Percentiles rank a stretch among this genome's conserved stretches.
These are phyloP conservation scores for Lactarius akahatsu DNA, from an alignment of 768 basidiomycete genomes.

Conservation along the genomic window DNA sequence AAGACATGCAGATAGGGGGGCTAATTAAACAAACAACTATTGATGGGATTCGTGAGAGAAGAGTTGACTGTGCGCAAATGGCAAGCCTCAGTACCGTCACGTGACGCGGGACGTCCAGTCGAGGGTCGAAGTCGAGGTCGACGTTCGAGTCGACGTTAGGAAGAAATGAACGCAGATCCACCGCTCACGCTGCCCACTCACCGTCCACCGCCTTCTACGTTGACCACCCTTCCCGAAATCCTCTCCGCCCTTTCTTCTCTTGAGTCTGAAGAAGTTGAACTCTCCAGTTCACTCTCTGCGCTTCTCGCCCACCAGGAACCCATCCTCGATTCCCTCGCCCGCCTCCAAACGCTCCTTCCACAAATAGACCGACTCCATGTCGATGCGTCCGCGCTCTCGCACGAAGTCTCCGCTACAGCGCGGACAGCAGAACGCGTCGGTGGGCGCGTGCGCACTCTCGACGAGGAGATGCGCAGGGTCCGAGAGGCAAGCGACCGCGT, in stretches of 20 bases:
- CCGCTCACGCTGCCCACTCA: constrained; percentile 6
- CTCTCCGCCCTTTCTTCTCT: constrained; percentile 71
- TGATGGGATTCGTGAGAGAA: background rate
- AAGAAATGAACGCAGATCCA: constrained; percentile 19
- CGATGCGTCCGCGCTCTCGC: constrained; percentile 55
- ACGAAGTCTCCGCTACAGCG: constrained; percentile 68
- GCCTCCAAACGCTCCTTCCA: constrained; percentile 59
- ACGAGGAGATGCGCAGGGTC: constrained; percentile 91
- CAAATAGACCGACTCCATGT: constrained; percentile 59
- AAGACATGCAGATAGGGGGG: constrained; percentile 3
- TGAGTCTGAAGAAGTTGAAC: constrained; percentile 73
- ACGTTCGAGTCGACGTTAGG: background rate
- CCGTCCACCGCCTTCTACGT: constrained; percentile 34
- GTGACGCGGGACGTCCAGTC: too few species aligned
- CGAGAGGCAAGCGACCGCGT: constrained; percentile 90
- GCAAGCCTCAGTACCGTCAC: background rate
- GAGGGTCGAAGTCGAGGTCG: background rate
- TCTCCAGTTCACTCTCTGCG: constrained; percentile 69
- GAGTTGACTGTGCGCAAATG: background rate
- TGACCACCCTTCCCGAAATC: constrained; percentile 67
- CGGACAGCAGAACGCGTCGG: constrained; percentile 85
- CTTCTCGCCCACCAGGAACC: constrained; percentile 69
- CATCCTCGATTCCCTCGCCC: constrained; percentile 58
- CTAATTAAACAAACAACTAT: background rate
- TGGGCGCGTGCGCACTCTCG: constrained; percentile 83